These are phyloP conservation scores for Cordyceps militaris DNA, from an alignment of 2,329 filamentous ascomycete species.

Conservation along the genomic window DNA sequence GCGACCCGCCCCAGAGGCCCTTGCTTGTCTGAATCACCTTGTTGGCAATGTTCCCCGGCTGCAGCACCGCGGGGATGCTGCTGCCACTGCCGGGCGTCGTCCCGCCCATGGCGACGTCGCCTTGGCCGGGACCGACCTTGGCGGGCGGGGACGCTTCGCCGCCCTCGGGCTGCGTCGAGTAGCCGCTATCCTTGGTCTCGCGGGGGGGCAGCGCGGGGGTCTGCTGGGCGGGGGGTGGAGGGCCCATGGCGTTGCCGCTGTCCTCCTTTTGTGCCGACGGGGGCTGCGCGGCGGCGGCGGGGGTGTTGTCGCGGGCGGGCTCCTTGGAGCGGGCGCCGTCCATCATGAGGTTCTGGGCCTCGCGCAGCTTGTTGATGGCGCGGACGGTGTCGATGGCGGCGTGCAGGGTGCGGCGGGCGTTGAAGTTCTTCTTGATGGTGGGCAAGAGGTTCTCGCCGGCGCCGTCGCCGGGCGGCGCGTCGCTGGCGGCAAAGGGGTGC, in stretches of 20 bases:
- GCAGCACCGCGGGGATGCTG: conserved; percentile 43
- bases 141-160: not conserved
- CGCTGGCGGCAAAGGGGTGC: conserved; percentile 57
- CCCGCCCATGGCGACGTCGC: conserved; percentile 44
- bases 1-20: conserved; percentile 48
- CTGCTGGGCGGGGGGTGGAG: too few species aligned
- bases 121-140: not conserved
- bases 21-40: conserved; percentile 57
- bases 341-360: conserved; percentile 56
- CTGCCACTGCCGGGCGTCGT: conserved; percentile 19
- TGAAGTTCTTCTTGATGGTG: conserved; percentile 69
- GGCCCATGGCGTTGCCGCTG: conserved; percentile 34
- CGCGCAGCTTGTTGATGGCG: conserved; percentile 63
- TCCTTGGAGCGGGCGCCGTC: conserved; percentile 50
- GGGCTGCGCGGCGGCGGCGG: not conserved
- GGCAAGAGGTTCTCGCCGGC: conserved; percentile 57
- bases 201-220: not conserved
- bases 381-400: conserved; percentile 65
- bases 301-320: conserved; percentile 32
- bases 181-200: conserved; percentile 41
- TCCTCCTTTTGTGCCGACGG: conserved; percentile 33
- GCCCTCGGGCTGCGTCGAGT: conserved; percentile 34
- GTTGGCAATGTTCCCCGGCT: conserved; percentile 49
- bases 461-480: conserved; percentile 38
- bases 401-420: conserved; percentile 60